Base-by-base conservation (phyloP, 441 rosid species). In the Aleurites moluccanus region DNA sequence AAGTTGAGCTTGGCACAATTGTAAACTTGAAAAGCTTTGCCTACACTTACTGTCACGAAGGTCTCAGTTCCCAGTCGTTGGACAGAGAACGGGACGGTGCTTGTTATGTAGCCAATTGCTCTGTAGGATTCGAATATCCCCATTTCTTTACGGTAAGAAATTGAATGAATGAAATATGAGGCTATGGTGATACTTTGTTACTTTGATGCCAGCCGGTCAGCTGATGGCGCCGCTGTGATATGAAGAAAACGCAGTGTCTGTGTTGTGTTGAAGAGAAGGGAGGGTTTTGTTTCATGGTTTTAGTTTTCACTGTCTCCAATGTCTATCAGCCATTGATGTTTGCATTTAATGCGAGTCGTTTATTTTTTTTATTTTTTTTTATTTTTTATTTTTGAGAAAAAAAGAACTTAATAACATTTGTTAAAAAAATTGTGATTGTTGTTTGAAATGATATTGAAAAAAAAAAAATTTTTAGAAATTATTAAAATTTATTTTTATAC, bases 11-110 rank as follows among this genome's bases (percentile, higher is more conserved):
- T 96, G 45, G 97, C 94, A 73, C 99, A 96, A 65, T 96, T 90
- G 80, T 93, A 93, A 62, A 96, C 86, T 80, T 96, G 98, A 60
- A 96, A 96, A 67, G 98, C 94, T 88, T 93, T 96, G 77, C 97
- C 98, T n/a, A 90, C 93, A 65, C 94, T 84, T 73, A 96, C 97
- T 23, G 98, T 92, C 70, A 90, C 88, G 80, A 96, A 96, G 33
- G 95, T 91, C 84, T 96, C 98, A 2, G 96, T 90, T 77, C 99
- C 97, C 40, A 93, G 74, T 1, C 97, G 90, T 77, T 96, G 96
- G 60, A 93, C 92, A 73, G 94, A 91, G 84, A 93, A 90, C 1
- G 98, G 98, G 52, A 92, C 95, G 7, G 80, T 86, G 78, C 87
- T 86, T 20, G 98, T 90, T 76, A 96, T 91, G 89, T 88, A 96